Evolutionary conservation across 805 yeast species (phyloP).

Genomic region (Alloascoidea hylecoeti): DNA sequence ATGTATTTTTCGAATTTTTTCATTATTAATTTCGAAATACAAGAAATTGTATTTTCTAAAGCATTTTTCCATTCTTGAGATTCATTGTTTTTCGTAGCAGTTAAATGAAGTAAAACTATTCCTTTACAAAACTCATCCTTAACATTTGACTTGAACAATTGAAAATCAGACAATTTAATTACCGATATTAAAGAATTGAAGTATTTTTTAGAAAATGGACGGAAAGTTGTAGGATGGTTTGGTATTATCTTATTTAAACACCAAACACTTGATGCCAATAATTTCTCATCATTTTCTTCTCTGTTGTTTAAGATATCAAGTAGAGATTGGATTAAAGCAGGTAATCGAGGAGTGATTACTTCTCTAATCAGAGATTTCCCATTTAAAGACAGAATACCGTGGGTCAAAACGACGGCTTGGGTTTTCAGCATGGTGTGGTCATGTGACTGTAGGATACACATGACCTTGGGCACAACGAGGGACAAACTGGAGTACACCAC

Average conservation of each 20-base stretch:
- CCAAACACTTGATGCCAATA: slow-evolving; percentile 20
- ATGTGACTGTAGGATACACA: too few species aligned
- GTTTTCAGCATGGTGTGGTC: too few species aligned
- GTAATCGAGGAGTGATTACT: slow-evolving; percentile 64
- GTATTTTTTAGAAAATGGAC: slow-evolving; percentile 61
- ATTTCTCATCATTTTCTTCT: slow-evolving; percentile 21
- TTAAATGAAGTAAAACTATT: slow-evolving; percentile 40
- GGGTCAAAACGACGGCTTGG: too few species aligned
- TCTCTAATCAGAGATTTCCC: slow-evolving; percentile 79
- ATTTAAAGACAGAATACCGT: too few species aligned
- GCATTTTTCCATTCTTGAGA: slow-evolving; percentile 34
- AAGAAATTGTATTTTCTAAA: slow-evolving; percentile 19
- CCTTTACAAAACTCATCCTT: slow-evolving; percentile 29
- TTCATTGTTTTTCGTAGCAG: slow-evolving; percentile 36
- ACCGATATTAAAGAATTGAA: slow-evolving; percentile 25
- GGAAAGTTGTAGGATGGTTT: slow-evolving; percentile 63
- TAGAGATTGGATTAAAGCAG: slow-evolving; percentile 39
- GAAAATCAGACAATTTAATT: slow-evolving; percentile 21
- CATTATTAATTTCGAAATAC: slow-evolving; percentile 11
- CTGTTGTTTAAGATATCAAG: slow-evolving; percentile 29
- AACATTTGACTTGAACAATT: slow-evolving; percentile 23
- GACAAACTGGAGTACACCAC: too few species aligned
- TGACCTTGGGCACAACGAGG: too few species aligned
- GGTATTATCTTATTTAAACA: slow-evolving; percentile 28
- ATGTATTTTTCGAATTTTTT: background rate